phyloP scores from a whole-genome alignment of 2,329 filamentous ascomycete genomes.

The Neophaeococcomyces aloes region DNA sequence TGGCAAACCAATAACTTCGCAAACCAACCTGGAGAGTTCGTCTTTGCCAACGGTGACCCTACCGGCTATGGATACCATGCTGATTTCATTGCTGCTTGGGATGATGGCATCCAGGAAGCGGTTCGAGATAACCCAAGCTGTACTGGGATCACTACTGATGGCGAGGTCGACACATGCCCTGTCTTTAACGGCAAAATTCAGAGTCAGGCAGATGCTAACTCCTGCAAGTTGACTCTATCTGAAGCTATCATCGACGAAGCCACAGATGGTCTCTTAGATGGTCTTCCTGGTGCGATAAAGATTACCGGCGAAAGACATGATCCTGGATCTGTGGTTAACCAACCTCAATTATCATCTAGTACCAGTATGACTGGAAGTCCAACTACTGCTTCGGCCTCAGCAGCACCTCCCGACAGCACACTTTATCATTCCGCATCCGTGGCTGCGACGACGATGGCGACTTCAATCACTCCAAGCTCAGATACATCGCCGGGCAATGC shows the following conservation, averaged over 20 bases:
- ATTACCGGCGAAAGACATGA: constrained; percentile 5
- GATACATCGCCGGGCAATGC: background rate
- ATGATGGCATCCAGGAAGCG: constrained; percentile 51
- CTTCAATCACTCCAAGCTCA: background rate
- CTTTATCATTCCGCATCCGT: background rate
- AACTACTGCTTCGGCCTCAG: background rate
- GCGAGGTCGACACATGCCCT: constrained; percentile 3
- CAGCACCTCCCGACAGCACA: background rate
- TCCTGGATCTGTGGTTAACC: background rate
- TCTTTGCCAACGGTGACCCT: constrained; percentile 39
- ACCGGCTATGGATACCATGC: constrained; percentile 46
- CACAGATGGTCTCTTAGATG: constrained; percentile 1
- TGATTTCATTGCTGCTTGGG: constrained; percentile 65
- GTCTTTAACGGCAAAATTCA: constrained; percentile 6
- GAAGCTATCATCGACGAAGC: background rate
- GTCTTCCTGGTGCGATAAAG: constrained; percentile 2
- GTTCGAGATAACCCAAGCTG: constrained; percentile 57
- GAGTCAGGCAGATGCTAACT: constrained; percentile 2
- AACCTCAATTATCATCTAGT: background rate
- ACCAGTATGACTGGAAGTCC: background rate
- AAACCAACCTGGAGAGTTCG: constrained; percentile 55
- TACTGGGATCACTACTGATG: constrained; percentile 36
- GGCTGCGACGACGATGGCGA: background rate
- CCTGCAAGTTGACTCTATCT: constrained; percentile 3
- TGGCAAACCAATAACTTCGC: constrained; percentile 61